These are phyloP conservation scores for Cyclotella atomus DNA, from an alignment of 108 stramenopile species.

Conservation along the genomic window DNA sequence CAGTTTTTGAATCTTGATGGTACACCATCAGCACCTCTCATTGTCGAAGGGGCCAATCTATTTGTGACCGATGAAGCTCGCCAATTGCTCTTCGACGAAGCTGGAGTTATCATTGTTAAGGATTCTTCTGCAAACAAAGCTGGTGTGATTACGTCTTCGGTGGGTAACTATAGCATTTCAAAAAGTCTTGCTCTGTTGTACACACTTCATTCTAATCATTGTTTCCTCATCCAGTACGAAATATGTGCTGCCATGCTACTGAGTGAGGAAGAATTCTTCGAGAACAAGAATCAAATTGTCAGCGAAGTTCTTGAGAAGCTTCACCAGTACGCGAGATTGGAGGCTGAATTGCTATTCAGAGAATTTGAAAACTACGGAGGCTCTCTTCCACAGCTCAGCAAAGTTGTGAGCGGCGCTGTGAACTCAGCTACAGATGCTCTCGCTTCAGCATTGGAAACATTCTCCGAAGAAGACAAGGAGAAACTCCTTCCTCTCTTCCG, in stretches of 20 bases:
- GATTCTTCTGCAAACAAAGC: conserved; percentile 99
- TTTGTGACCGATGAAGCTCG: conserved; percentile 95
- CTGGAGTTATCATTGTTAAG: conserved; percentile 96
- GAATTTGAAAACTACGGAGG: conserved; percentile 88
- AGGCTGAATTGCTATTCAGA: conserved; percentile 97
- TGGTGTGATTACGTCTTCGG: conserved; percentile 95
- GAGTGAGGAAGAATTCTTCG: conserved; percentile 90
- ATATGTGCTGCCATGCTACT: conserved; percentile 95
- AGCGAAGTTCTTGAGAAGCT: conserved; percentile 91
- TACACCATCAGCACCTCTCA: conserved; percentile 84
- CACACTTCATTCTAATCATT: background rate
- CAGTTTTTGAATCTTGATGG: conserved; percentile 86
- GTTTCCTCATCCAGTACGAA: conserved; percentile 65
- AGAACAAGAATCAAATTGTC: conserved; percentile 93
- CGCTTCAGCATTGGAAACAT: conserved; percentile 68
- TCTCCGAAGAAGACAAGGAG: conserved; percentile 73
- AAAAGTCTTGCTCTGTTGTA: background rate
- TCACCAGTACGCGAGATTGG: conserved; percentile 82
- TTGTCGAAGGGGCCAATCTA: conserved; percentile 98
- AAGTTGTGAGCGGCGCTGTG: conserved; percentile 90
- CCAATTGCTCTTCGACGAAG: conserved; percentile 89
- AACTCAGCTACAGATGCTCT: conserved; percentile 96
- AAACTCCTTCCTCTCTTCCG: conserved; percentile 78
- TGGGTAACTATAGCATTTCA: background rate
- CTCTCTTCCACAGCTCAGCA: conserved; percentile 82